Conservation (phyloP, 1,284 basidiomycete species). For the Termitomyces sp. region DNA sequence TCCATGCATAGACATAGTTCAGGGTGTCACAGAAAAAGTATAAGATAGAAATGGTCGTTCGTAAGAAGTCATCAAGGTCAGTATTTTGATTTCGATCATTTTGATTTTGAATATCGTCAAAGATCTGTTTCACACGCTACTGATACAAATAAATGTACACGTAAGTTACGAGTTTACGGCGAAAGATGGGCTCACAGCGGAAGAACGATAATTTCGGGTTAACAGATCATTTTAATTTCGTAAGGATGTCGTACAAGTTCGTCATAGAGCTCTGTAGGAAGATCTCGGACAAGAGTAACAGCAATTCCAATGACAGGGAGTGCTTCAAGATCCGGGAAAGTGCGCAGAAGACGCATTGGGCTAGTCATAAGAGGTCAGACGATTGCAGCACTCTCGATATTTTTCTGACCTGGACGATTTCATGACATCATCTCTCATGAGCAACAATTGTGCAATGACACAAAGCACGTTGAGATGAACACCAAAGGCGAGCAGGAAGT, state of each 20-base stretch:
- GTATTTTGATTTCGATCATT: neutral
- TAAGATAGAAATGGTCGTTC: neutral
- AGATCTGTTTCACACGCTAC: conserved; percentile 11
- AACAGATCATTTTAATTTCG: conserved; percentile 39
- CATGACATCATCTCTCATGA: conserved; percentile 90
- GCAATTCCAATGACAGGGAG: conserved; percentile 87
- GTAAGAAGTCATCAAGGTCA: neutral
- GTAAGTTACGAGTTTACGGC: neutral
- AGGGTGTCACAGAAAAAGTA: neutral
- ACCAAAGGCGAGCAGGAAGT: conserved; percentile 94
- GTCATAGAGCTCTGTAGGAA: conserved; percentile 85
- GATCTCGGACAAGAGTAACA: conserved; percentile 86
- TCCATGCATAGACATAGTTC: neutral
- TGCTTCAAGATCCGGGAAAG: conserved; percentile 88
- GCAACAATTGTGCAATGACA: conserved; percentile 89
- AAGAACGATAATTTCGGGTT: neutral
- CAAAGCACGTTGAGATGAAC: conserved; percentile 95
- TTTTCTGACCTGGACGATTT: conserved; percentile 66
- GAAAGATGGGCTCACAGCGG: neutral
- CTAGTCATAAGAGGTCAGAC: conserved; percentile 34
- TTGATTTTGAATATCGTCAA: conserved; percentile 16
- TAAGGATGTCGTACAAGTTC: conserved; percentile 90
- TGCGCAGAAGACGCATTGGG: conserved; percentile 93
- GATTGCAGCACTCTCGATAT: neutral
- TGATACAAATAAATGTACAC: conserved; percentile 6